These are phyloP conservation scores for Ustilago hordei DNA, from an alignment of 1,284 basidiomycete species.

Conservation along the genomic window DNA sequence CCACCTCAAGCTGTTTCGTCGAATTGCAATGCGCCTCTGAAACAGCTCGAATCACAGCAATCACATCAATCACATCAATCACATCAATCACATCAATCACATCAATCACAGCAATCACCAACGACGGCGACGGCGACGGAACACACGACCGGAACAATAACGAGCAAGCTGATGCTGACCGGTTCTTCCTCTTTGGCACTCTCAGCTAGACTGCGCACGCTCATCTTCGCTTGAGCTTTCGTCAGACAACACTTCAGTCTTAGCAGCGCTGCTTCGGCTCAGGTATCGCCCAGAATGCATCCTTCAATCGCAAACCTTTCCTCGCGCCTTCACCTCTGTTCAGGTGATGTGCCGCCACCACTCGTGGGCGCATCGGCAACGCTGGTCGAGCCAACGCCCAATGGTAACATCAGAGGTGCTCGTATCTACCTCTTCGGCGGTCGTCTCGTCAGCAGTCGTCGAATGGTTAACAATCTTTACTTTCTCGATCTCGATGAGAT, in stretches of 20 bases:
- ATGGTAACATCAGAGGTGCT: conserved; percentile 17
- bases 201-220: background rate
- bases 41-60: no score
- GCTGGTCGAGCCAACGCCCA: conserved; percentile 45
- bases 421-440: conserved; percentile 63
- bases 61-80: no score
- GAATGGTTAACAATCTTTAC: conserved; percentile 63
- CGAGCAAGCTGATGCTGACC: background rate
- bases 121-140: no score
- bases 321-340: conserved; percentile 48
- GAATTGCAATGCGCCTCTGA: background rate
- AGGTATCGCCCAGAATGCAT: conserved; percentile 27
- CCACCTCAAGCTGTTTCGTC: background rate
- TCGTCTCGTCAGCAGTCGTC: conserved; percentile 60
- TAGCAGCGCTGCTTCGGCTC: background rate
- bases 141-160: no score
- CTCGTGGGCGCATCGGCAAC: conserved; percentile 63
- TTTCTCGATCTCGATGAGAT: conserved; percentile 57
- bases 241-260: background rate
- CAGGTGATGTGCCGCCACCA: conserved; percentile 61
- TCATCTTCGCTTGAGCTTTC: background rate
- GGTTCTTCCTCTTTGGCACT: background rate
- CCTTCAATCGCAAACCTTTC: conserved; percentile 51
- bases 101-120: background rate
- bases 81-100: background rate